Percentiles rank a stretch among this genome's conserved stretches.
These are phyloP conservation scores for Eucalyptus polybractea DNA, from an alignment of 345 rosid species.

Conservation along the genomic window DNA sequence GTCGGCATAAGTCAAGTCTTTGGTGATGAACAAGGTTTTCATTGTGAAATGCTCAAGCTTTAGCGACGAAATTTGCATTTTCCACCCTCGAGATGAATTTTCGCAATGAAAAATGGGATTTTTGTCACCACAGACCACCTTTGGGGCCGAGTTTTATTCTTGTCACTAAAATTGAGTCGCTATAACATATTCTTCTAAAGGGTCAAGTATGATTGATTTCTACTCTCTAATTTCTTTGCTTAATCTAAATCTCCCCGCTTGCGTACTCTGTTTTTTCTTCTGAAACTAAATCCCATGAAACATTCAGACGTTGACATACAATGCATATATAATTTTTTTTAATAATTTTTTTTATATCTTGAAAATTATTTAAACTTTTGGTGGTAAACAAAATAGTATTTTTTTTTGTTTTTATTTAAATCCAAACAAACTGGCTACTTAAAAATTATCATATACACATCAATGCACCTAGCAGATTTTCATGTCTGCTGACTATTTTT, in stretches of 20 bases:
- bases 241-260: too few relatives aligned
- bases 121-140: not conserved
- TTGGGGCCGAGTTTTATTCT: not conserved
- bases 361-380: not conserved
- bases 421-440: not conserved
- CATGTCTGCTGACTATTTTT: not conserved
- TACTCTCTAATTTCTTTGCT: too few relatives aligned
- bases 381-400: too few relatives aligned
- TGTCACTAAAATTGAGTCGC: not conserved
- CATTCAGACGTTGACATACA: not conserved
- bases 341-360: not conserved
- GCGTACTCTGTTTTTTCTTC: too few relatives aligned
- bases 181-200: not conserved
- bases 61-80: not conserved
- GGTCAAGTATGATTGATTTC: not conserved
- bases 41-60: not conserved
- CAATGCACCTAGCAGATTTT: not conserved
- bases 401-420: not conserved
- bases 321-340: not conserved
- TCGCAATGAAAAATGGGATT: not conserved
- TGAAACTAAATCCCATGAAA: not conserved
- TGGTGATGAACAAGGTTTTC: too few relatives aligned
- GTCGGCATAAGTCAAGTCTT: not conserved
- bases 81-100: too few relatives aligned
- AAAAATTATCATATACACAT: not conserved